phyloP scores from a whole-genome alignment of 345 rosid species.

The Brassica napus region Da-Ae NC_063441.1:20750001-20750500 shows the following conservation, averaged over 20 bases:
- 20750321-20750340: conserved; percentile 13
- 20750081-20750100: no score
- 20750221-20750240: conserved; percentile 25
- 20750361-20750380: not conserved
- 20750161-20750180: conserved; percentile 11
- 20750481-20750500: not conserved
- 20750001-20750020: no score
- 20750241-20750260: conserved; percentile 11
- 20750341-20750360: conserved; percentile 21
- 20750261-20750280: conserved; percentile 14
- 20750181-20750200: conserved; percentile 11
- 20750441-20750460: no score
- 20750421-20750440: no score
- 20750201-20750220: conserved; percentile 19
- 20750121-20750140: conserved; percentile 15
- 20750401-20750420: not conserved
- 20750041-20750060: no score
- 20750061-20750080: no score
- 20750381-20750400: not conserved
- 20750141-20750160: conserved; percentile 37
- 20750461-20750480: not conserved
- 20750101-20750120: no score
- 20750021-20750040: no score
- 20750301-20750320: conserved; percentile 20
- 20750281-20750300: conserved; percentile 9